A percentile compares a stretch with the other conserved stretches of the same genome.
These are phyloP conservation scores for Pseudoperonospora humuli DNA, from an alignment of 352 stramenopile genomes.

Conservation along the genomic window DNA sequence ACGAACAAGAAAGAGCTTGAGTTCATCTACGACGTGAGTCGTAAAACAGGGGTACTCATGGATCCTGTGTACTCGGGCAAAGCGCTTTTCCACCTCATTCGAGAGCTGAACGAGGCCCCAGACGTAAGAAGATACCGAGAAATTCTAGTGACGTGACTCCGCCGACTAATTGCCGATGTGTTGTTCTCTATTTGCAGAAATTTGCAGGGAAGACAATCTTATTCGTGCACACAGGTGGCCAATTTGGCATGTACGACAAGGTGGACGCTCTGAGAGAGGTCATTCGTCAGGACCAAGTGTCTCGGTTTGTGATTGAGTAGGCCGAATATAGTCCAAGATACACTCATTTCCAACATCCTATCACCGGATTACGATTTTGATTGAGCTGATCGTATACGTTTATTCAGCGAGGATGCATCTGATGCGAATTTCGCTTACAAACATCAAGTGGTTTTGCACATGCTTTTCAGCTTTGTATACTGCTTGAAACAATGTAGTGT, in stretches of 20 bases:
- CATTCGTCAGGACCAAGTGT: conserved; percentile 38
- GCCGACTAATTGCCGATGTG: not conserved
- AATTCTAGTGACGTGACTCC: not conserved
- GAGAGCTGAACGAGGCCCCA: conserved; percentile 60
- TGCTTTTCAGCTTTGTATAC: conserved; percentile 1
- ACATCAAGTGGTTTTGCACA: conserved; percentile 1
- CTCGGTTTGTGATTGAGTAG: conserved; percentile 55
- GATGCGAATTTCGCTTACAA: conserved; percentile 10
- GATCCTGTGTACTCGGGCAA: conserved; percentile 86
- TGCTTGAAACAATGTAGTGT: not conserved
- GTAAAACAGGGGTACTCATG: conserved; percentile 73
- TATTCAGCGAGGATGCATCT: conserved; percentile 8
- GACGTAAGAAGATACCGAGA: conserved; percentile 25
- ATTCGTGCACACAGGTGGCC: conserved; percentile 88
- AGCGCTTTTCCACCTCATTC: conserved; percentile 74
- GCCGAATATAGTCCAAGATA: too few relatives aligned
- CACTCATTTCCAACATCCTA: too few relatives aligned
- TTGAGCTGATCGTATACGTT: conserved; percentile 3
- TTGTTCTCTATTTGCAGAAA: conserved; percentile 34
- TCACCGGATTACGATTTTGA: conserved; percentile 19
- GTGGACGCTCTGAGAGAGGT: conserved; percentile 57
- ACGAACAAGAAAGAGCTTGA: conserved; percentile 70
- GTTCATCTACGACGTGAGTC: conserved; percentile 66
- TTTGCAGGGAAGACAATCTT: conserved; percentile 78
- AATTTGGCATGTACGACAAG: conserved; percentile 90